Base-by-base conservation (phyloP, 1,284 basidiomycete species). In the Ceratobasidium papillatum region DNA sequence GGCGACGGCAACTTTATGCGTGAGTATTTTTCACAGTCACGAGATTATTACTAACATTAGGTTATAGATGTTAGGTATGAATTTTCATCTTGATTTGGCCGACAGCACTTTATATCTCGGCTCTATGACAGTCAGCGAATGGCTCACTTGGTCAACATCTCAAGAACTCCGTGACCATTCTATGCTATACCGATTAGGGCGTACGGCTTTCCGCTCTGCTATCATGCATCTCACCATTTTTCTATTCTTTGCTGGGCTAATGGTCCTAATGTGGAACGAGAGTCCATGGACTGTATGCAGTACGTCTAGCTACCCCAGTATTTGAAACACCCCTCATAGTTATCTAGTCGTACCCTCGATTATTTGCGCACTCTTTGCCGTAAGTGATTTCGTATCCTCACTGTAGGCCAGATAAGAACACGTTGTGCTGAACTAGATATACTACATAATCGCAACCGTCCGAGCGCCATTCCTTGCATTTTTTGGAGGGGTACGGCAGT, bases 161-260 rank as follows among this genome's bases (percentile, higher is more conserved):
- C 41, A 65, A 41, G 63, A 65, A 32, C 38, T 65, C 11, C 63
- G 63, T 17, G 63, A 65, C 14, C 63, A 32, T 5, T 71, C 47
- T 19, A 17, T 58, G 8, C 30, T 71, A 8, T 58, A 71, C 38
- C 68, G 52, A 11, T 34, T 72, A 22, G 34, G 45, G 36, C 25
- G 38, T 1, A 61, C 54, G 2, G 43, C 59, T 14, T 27, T 74
- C 32, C 71, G 71, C 30, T 74, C 59, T 19, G 58, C 62, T 12
- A 41, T 74, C 32, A 74, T 74, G 58, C 71, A 63, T 38, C n/a
- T 51, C 3, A 63, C 59, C 1, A 74, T 73, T 36, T 73, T 61
- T 30, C 45, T 73, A 3, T 73, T 73, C 69, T 73, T 73, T 51
- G 69, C 56, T 12, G 69, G 69, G 41, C 41, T 73, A 27, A 1